Conservation (phyloP, 129 eudicot species). For the Artemisia tridentata region DNA sequence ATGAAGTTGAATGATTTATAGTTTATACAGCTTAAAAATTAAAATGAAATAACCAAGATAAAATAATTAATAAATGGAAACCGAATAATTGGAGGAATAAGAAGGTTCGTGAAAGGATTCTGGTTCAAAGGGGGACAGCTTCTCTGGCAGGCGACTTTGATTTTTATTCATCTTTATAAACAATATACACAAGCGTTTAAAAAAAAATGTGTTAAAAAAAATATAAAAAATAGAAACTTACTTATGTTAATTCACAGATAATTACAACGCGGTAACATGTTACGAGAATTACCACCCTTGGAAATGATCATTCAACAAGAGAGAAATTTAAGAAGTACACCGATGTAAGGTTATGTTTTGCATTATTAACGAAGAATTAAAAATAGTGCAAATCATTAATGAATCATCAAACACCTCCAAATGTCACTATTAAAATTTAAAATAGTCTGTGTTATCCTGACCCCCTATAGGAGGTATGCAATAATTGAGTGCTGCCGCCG, state of each 20-base stretch:
- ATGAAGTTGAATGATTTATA: not conserved
- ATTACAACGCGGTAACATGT: too few relatives aligned
- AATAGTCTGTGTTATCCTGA: too few relatives aligned
- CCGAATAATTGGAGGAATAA: slow-evolving; percentile 11
- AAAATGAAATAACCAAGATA: not conserved
- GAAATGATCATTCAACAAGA: not conserved
- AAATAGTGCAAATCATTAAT: not conserved
- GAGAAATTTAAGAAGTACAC: not conserved
- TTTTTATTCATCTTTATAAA: not conserved
- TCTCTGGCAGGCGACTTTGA: slow-evolving; percentile 11
- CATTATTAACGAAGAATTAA: not conserved
- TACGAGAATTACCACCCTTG: too few relatives aligned
- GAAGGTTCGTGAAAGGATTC: slow-evolving; percentile 28
- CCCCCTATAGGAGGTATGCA: too few relatives aligned
- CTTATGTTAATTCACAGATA: too few relatives aligned
- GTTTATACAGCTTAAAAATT: not conserved
- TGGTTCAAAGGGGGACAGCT: slow-evolving; percentile 16
- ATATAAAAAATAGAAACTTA: too few relatives aligned
- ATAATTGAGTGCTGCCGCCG: too few relatives aligned
- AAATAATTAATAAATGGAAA: not conserved
- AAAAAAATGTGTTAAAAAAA: too few relatives aligned
- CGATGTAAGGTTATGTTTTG: not conserved
- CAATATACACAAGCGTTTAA: too few relatives aligned
- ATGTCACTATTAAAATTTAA: slow-evolving; percentile 7
- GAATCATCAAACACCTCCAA: slow-evolving; percentile 16